Base-by-base conservation (phyloP, 129 eudicot species). In the Lactuca sativa region DNA sequence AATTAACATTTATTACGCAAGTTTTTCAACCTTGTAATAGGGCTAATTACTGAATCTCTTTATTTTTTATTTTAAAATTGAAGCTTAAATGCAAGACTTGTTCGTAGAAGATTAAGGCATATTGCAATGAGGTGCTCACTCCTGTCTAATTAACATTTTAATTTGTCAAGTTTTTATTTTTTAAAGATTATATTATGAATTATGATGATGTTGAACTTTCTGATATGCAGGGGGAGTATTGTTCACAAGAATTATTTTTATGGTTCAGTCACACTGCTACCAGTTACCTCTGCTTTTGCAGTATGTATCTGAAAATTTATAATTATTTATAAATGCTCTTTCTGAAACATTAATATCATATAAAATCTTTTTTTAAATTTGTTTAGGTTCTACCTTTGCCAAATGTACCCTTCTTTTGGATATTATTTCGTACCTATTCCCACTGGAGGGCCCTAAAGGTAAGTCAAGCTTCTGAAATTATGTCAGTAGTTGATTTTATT, bases 391-490 rank as follows among this genome's bases (percentile, higher is more conserved):
- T 95, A 55, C 97, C 97, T 41, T 75, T 90, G 84, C 99, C 99
- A 37, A 95, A 95, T 70, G 85, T 95, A 72, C 96, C 99, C 9
- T 95, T 95, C 83, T 95, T 95, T 70, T 95, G 99, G 97, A 74
- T 83, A 56, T 83, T 87, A 49, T 90, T 86, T 68, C 99, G 97
- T 41, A 68, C 96, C 5, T 90, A 90, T 75, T 90, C 97, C 59
- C 93, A 90, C 76, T 95, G 96, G 97, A 88, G 90, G 79, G 99
- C 99, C 74, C 82, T 77, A 40, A 80, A 95, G 93, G 99, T 90
- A 62, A 67, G 85, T 34, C n/a, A 57, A 78, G 63, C 59, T 65
- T 72, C 14, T 64, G 9, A 32, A 36, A 43, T 10, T 44, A 59
- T 52, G 71, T 64, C 56, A 25, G n/a, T n/a, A 48, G 67, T 67